Base-by-base conservation (phyloP, 176 grass and related monocot species). In the Elaeis guineensis region DNA sequence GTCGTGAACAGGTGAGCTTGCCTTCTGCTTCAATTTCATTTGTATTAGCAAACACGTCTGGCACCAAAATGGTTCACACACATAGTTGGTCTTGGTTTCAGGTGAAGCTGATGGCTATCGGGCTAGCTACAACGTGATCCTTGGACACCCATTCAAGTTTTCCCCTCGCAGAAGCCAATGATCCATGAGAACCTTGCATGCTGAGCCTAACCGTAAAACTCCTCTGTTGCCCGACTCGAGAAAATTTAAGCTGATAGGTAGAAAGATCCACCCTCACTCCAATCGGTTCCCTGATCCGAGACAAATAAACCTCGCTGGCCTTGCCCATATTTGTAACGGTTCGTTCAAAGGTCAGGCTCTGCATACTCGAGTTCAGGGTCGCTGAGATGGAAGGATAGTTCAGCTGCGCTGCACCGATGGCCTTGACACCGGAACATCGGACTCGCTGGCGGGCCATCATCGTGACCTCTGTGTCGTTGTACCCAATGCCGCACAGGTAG, bases 321-420 rank as follows among this genome's bases (percentile, higher is more conserved):
- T 62, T 70, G n/a, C 78, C 84, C 0, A 87, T 79, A 56, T 87
- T 82, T 0, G 61, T 82, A 56, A 63, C 84, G 50, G 79, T 79
- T 25, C 79, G 60, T 49, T 55, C 67, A 54, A 71, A 65, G 21
- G 49, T 67, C 24, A 75, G 44, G 26, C 32, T 55, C 24, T 39
- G 53, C 0, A 25, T 4, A 14, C 20, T 17, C 4, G n/a, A 61
- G 6, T 11, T 4, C 18, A 71, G 21, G 6, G 17, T 9, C 61
- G 74, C 85, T 6, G 65, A 3, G 14, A 89, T 80, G 35, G 73
- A 71, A 25, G 85, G 85, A 51, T 83, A 83, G 65, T 89, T 89
- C 16, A 89, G 69, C 64, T 78, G 54, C 18, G 72, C 71, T 53
- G 58, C 72, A 2, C 61, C 4, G 2, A 89, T 8, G 51, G 39